Conservation (phyloP, 768 basidiomycete genomes). For the Amanita pseudoporphyria region DNA sequence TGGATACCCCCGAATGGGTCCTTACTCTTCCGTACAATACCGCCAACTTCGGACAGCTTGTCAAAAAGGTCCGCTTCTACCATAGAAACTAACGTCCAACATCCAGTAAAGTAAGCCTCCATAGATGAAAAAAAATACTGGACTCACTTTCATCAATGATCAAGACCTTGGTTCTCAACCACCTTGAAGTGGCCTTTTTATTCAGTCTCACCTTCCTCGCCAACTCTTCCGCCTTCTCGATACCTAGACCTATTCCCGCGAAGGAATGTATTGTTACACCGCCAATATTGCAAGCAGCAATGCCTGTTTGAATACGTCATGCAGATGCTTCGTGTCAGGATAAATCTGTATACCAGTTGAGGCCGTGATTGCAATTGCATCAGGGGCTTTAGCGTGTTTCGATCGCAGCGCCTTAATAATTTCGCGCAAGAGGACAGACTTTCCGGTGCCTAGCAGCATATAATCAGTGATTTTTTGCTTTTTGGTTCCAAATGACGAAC, state of each 20-base stretch:
- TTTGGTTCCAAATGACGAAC: conserved; percentile 33
- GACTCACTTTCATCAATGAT: conserved; percentile 71
- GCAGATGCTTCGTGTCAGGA: not conserved
- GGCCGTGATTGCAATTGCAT: conserved; percentile 89
- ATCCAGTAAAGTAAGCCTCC: not conserved
- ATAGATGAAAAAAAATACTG: conserved; percentile 1
- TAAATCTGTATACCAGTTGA: conserved; percentile 57
- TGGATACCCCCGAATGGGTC: conserved; percentile 91
- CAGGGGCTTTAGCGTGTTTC: conserved; percentile 39
- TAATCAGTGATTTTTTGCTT: not conserved
- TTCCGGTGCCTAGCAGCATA: conserved; percentile 73
- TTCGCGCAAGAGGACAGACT: conserved; percentile 88
- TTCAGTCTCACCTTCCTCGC: conserved; percentile 66
- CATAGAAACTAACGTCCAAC: conserved; percentile 74
- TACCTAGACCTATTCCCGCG: conserved; percentile 84
- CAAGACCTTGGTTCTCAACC: conserved; percentile 77
- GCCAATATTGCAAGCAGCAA: conserved; percentile 96
- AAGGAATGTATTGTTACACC: conserved; percentile 95
- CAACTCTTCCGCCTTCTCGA: conserved; percentile 53
- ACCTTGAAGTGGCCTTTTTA: conserved; percentile 71
- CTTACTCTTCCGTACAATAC: conserved; percentile 45
- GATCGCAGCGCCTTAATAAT: conserved; percentile 71
- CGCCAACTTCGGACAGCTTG: conserved; percentile 71
- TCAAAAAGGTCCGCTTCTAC: conserved; percentile 90
- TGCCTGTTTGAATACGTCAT: conserved; percentile 36